phyloP scores from a whole-genome alignment of 768 basidiomycete genomes.

The Tricholoma bakamatsutake region DNA sequence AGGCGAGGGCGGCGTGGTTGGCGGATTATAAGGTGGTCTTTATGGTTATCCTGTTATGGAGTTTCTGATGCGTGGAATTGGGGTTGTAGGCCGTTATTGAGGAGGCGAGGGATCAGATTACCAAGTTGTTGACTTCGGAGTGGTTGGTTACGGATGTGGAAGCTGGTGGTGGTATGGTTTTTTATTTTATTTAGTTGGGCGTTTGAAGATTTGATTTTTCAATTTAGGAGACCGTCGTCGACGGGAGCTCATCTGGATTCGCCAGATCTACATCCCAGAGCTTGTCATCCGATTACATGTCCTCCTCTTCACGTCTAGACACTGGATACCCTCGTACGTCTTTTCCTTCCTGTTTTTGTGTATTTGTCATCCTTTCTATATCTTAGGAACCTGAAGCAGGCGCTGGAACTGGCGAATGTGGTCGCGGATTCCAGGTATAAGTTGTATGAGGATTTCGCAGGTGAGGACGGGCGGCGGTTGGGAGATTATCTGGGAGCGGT shows the following conservation, averaged over 20 bases:
- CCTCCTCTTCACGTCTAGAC: slow-evolving; percentile 58
- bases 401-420: slow-evolving; percentile 72
- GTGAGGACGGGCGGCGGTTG: slow-evolving; percentile 52
- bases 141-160: slow-evolving; percentile 65
- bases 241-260: slow-evolving; percentile 70
- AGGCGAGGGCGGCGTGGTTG: slow-evolving; percentile 55
- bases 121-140: slow-evolving; percentile 69
- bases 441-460: slow-evolving; percentile 80
- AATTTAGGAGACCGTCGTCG: slow-evolving; percentile 45
- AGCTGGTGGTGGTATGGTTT: slow-evolving; percentile 29
- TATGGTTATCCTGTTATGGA: not conserved
- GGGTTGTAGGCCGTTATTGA: slow-evolving; percentile 49
- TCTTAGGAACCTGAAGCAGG: slow-evolving; percentile 67
- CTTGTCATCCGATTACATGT: slow-evolving; percentile 59
- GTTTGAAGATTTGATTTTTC: slow-evolving; percentile 5
- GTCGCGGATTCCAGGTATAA: slow-evolving; percentile 85
- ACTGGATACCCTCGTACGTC: slow-evolving; percentile 60
- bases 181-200: not conserved
- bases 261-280: slow-evolving; percentile 87
- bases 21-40: slow-evolving; percentile 51
- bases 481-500: slow-evolving; percentile 73
- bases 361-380: not conserved
- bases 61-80: too few relatives aligned
- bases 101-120: slow-evolving; percentile 55
- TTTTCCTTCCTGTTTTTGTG: not conserved